phyloP scores from a whole-genome alignment of 805 yeast species.

The Saccharomycopsis sp. region DNA sequence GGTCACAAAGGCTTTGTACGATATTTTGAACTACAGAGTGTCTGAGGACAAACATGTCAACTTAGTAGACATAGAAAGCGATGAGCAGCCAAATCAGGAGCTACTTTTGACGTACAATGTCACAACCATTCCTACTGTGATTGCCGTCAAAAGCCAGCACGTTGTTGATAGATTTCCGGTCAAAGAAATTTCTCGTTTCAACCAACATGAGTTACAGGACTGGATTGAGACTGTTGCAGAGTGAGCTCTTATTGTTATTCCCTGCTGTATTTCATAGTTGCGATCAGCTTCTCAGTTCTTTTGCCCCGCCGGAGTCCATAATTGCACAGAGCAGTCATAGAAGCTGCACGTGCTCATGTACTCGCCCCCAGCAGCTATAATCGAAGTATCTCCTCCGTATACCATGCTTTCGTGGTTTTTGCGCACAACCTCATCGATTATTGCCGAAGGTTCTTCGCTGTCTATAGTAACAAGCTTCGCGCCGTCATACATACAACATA shows the following conservation, averaged over 20 bases:
- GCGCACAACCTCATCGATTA: conserved; percentile 41
- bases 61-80: conserved; percentile 67
- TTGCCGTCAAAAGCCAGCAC: conserved; percentile 60
- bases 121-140: conserved; percentile 54
- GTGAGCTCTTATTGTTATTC: conserved; percentile 20
- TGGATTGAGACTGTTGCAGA: conserved; percentile 39
- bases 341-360: conserved; percentile 81
- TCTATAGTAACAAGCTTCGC: conserved; percentile 54
- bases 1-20: conserved; percentile 55
- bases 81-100: conserved; percentile 55
- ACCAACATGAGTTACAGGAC: conserved; percentile 29
- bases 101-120: conserved; percentile 38
- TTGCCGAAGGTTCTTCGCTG: conserved; percentile 21
- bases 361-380: conserved; percentile 27
- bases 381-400: conserved; percentile 88
- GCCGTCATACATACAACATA: conserved; percentile 95
- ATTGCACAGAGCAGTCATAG: conserved; percentile 76
- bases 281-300: too few relatives aligned
- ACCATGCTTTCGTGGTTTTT: conserved; percentile 86
- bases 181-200: conserved; percentile 25
- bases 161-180: conserved; percentile 38
- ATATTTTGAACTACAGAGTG: conserved; percentile 42
- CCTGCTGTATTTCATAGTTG: conserved; percentile 53
- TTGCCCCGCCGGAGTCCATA: conserved; percentile 42
- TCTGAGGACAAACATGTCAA: conserved; percentile 39